A percentile compares a stretch with the other conserved stretches of the same genome.
Evolutionary conservation across 805 yeast genomes (phyloP).

Genomic region (Nakazawaea holstii): DNA sequence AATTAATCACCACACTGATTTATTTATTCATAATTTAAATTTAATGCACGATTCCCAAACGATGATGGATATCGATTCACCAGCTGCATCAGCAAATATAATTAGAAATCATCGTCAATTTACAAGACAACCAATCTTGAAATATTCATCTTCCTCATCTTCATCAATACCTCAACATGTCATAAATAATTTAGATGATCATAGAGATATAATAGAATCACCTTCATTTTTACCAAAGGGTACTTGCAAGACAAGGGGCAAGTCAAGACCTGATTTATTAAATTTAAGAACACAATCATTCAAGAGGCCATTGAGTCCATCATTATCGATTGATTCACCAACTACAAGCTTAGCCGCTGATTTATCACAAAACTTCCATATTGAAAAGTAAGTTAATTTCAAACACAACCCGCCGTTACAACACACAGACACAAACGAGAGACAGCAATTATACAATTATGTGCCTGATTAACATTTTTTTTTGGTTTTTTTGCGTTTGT

Average conservation of each 20-base stretch:
- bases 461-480: slow-evolving; percentile 1
- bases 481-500: slow-evolving; percentile 12
- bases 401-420: slow-evolving; percentile 7
- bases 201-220: slow-evolving; percentile 12
- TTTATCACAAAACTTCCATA: slow-evolving; percentile 31
- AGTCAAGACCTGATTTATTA: slow-evolving; percentile 13
- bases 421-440: too few relatives aligned
- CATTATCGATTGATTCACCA: slow-evolving; percentile 31
- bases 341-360: slow-evolving; percentile 32
- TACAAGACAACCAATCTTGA: not conserved
- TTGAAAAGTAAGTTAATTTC: slow-evolving; percentile 12
- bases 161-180: not conserved
- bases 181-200: not conserved
- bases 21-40: too few relatives aligned
- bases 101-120: not conserved
- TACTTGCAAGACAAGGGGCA: slow-evolving; percentile 9
- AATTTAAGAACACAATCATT: slow-evolving; percentile 17
- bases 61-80: slow-evolving; percentile 5
- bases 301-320: slow-evolving; percentile 29
- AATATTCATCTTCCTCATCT: not conserved
- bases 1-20: too few relatives aligned
- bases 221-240: slow-evolving; percentile 19
- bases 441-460: too few relatives aligned
- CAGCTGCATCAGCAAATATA: not conserved
- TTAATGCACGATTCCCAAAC: too few relatives aligned